A percentile compares a stretch with the other conserved stretches of the same genome.
Evolutionary conservation across 2,329 filamentous ascomycete species (phyloP).

Genomic region (Apiospora marii): DNA sequence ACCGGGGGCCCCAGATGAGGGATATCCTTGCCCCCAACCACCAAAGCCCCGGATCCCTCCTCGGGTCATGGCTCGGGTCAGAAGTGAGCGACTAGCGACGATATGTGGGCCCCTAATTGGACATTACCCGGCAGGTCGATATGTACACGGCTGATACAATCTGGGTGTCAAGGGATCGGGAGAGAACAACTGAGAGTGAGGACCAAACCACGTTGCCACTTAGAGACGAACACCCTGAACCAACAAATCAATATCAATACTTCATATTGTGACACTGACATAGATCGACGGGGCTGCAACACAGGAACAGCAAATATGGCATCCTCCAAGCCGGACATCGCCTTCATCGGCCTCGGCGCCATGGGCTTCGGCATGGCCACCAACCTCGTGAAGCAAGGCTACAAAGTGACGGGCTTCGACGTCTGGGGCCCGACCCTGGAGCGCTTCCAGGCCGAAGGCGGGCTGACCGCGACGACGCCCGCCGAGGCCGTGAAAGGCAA

Average conservation of each 20-base stretch:
- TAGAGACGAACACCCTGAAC: not conserved
- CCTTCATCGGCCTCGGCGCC: conserved; percentile 79
- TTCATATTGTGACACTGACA: not conserved
- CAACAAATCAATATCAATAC: not conserved
- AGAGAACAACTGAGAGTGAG: not conserved
- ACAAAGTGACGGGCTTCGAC: conserved; percentile 74
- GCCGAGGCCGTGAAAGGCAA: conserved; percentile 67
- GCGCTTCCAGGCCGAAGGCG: conserved; percentile 69
- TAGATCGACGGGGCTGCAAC: not conserved
- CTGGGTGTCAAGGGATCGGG: not conserved
- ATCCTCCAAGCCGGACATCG: conserved; percentile 50
- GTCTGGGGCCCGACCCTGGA: conserved; percentile 73
- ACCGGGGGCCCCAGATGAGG: not conserved
- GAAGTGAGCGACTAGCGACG: conserved; percentile 1
- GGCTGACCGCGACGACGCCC: conserved; percentile 64
- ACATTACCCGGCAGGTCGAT: conserved; percentile 9
- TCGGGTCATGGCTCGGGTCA: conserved; percentile 17
- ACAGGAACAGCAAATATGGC: not conserved
- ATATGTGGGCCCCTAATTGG: not conserved
- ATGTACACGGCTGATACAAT: not conserved
- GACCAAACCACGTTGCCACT: not conserved
- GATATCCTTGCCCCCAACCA: not conserved
- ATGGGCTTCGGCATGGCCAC: conserved; percentile 87
- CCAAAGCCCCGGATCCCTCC: not conserved
- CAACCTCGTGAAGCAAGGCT: conserved; percentile 72